Conservation (phyloP, 352 stramenopile species). For the Thraustotheca clavata region DNA sequence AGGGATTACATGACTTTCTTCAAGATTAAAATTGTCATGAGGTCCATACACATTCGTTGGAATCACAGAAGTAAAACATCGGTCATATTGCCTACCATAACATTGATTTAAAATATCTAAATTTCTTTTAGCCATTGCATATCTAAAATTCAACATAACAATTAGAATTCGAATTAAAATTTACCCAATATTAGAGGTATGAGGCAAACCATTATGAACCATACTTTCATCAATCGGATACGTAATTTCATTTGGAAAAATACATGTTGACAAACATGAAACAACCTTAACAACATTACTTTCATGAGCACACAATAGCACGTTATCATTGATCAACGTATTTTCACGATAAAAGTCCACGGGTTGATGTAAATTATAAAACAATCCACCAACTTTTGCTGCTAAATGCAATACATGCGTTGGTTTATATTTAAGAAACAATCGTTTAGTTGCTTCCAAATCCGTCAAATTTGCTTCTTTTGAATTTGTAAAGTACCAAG, state of each 20-base stretch:
- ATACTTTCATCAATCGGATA: slow-evolving; percentile 99
- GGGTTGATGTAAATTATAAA: slow-evolving; percentile 74
- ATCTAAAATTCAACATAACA: not conserved
- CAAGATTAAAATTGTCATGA: slow-evolving; percentile 97
- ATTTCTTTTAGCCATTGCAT: slow-evolving; percentile 97
- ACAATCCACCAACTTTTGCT: slow-evolving; percentile 89
- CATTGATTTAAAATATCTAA: slow-evolving; percentile 97
- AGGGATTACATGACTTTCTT: slow-evolving; percentile 96
- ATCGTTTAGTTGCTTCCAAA: slow-evolving; percentile 57
- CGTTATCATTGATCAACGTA: slow-evolving; percentile 98
- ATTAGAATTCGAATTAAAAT: not conserved
- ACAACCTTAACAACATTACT: slow-evolving; percentile 92
- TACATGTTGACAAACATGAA: slow-evolving; percentile 96
- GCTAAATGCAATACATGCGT: slow-evolving; percentile 98
- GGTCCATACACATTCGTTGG: slow-evolving; percentile 99
- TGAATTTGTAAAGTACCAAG: slow-evolving; percentile 90
- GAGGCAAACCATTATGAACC: slow-evolving; percentile 82
- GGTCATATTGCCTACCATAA: slow-evolving; percentile 94
- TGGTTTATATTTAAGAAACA: slow-evolving; percentile 92
- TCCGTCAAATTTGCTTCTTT: slow-evolving; percentile 94
- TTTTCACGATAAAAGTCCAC: slow-evolving; percentile 99
- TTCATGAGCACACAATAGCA: slow-evolving; percentile 92
- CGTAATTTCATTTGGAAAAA: slow-evolving; percentile 97
- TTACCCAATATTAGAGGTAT: slow-evolving; percentile 86
- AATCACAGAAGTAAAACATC: slow-evolving; percentile 98